Conservation (phyloP, 2,329 filamentous ascomycete species). For the Fusarium siculi region DNA sequence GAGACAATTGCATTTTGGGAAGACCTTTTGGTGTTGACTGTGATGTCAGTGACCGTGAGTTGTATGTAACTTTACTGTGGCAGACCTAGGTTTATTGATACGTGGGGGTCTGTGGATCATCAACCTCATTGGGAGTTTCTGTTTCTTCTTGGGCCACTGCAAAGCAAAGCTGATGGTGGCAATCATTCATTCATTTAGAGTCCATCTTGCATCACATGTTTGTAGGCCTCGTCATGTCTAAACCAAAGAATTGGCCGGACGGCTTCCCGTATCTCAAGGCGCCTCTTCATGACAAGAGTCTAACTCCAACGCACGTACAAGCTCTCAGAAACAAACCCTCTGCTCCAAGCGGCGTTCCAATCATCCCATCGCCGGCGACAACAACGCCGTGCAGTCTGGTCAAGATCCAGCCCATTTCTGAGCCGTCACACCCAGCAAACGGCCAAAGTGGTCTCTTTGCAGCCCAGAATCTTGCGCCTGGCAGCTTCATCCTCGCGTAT, state of each 20-base stretch:
- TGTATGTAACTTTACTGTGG: not conserved
- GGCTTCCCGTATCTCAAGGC: conserved; percentile 62
- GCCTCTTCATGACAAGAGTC: conserved; percentile 59
- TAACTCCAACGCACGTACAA: conserved; percentile 55
- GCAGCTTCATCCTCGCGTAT: conserved; percentile 69
- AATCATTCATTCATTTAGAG: not conserved
- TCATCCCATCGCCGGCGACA: conserved; percentile 46
- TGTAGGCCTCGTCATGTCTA: conserved; percentile 41
- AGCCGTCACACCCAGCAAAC: conserved; percentile 64
- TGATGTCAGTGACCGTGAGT: not conserved
- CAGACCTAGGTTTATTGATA: not conserved
- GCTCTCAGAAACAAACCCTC: conserved; percentile 49
- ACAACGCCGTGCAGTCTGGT: conserved; percentile 61
- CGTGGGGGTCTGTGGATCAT: not conserved
- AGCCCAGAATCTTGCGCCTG: conserved; percentile 61
- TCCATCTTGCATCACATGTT: not conserved
- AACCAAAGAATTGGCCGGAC: conserved; percentile 69
- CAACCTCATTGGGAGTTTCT: not conserved
- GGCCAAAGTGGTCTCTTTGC: conserved; percentile 72
- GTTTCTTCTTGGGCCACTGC: not conserved
- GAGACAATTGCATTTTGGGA: not conserved
- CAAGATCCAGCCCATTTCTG: conserved; percentile 63
- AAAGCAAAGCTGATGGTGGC: not conserved
- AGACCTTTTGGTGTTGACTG: not conserved
- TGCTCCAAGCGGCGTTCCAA: conserved; percentile 31